phyloP scores from a whole-genome alignment of 192 early-diverging fungal genomes.

The Gamsiella multidivaricata region DNA sequence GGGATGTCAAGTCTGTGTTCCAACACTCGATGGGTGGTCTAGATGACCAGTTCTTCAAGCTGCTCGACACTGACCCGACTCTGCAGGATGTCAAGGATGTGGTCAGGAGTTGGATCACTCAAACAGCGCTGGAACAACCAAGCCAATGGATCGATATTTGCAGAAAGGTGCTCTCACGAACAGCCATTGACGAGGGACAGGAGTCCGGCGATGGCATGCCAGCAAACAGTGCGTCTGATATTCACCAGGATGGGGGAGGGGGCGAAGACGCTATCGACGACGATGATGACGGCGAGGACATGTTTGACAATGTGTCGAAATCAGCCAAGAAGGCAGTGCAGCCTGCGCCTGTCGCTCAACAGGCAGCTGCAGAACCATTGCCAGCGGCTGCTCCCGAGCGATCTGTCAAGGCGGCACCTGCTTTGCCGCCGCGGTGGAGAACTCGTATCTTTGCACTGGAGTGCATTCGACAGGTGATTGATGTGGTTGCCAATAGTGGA shows the following conservation, averaged over 20 bases:
- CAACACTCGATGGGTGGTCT: slow-evolving; percentile 67
- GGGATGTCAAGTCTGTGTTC: slow-evolving; percentile 79
- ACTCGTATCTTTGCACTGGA: slow-evolving; percentile 84
- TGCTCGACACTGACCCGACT: slow-evolving; percentile 79
- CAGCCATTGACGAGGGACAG: slow-evolving; percentile 57
- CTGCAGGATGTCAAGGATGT: slow-evolving; percentile 69
- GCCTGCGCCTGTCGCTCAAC: not conserved
- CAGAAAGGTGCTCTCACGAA: slow-evolving; percentile 80
- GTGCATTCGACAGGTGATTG: slow-evolving; percentile 76
- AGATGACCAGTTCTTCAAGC: slow-evolving; percentile 83
- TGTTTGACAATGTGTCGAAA: slow-evolving; percentile 33
- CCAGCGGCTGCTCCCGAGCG: slow-evolving; percentile 35
- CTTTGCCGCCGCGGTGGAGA: slow-evolving; percentile 73
- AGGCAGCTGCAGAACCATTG: slow-evolving; percentile 44
- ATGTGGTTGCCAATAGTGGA: slow-evolving; percentile 65
- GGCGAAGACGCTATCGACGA: slow-evolving; percentile 57
- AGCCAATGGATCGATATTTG: slow-evolving; percentile 87
- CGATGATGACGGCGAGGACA: slow-evolving; percentile 40
- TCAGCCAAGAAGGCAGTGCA: slow-evolving; percentile 18
- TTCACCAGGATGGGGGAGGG: slow-evolving; percentile 53
- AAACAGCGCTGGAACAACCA: slow-evolving; percentile 71
- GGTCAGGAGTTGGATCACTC: slow-evolving; percentile 68
- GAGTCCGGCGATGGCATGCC: slow-evolving; percentile 24
- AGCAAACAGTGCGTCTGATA: slow-evolving; percentile 9
- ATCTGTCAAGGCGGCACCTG: slow-evolving; percentile 44